Evolutionary conservation across 1,284 basidiomycete species (phyloP), one percentile per base, ranked within the genome.

Genomic region (Rhodotorula sp.): DNA sequence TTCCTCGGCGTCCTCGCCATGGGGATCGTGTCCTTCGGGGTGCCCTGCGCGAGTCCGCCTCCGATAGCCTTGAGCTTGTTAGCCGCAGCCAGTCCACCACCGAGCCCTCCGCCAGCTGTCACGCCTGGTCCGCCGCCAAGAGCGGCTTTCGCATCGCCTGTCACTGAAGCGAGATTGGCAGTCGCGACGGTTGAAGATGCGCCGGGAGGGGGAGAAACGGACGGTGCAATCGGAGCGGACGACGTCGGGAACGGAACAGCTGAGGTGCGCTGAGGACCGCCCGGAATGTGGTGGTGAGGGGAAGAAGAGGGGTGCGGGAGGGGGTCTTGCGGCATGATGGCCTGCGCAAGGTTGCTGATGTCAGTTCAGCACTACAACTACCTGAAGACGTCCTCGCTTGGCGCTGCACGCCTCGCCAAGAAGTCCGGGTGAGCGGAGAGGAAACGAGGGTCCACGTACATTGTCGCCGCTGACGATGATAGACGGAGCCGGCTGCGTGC

Each of bases 1-100:
- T 97, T 97, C 77, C 94, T 87, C 24, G 94, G 94, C 40, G 94
- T 93, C 80, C 96, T 95, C 61, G 92, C 64, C 73, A 95, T 91
- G 37, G 93, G 92, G 73, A 97, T 96, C 44, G 92, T 95, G 80
- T 96, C 94, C 81, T 92, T 94, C 64, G 92, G 73, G 18, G 73
- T 72, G 37, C 68, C 77, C 62, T 65, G 73, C 57, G 58, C 40
- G 40, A 44, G 66, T 4, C 65, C 69, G 22, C 62, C 58, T 31
- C 28, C 75, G 87, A 85, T 67, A 89, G 60, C 61, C 58, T 67
- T 67, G 66, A 64, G 63, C 67, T 62, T 65, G 66, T 48, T 65
- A 65, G 76, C 78, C 61, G 83, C 76, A 18, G 82, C 40, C 40
- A 44, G 15, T 44, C 40, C 40, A 3, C 40, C 40, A 13, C 40